Base-by-base conservation (phyloP, 129 eudicot species). In the Lonicera japonica region DNA sequence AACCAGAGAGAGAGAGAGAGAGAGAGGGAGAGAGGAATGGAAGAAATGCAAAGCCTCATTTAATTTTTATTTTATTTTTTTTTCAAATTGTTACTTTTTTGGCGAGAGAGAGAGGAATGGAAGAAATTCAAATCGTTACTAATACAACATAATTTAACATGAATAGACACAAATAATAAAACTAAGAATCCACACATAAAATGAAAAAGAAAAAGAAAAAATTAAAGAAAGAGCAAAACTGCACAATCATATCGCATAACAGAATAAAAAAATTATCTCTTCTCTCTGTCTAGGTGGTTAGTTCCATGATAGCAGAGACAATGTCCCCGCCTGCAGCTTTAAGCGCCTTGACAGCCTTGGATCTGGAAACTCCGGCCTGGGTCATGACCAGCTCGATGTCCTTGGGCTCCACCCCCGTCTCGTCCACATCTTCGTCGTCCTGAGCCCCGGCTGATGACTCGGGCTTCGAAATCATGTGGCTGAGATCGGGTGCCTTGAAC, bases 261-360 rank as follows among this genome's bases (percentile, higher is more conserved):
- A 8, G 18, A 29, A 63, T 21, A 14, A 1, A 1, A 22, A 22
- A 47, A 50, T 5, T 1, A 50, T 0, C 8, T n/a, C 20, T 1
- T 50, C 3, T 17, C 2, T 11, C 22, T 0, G 9, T 22, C 41
- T 59, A 74, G 65, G 52, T 74, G 21, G 79, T 74, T 24, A 74
- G 56, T 74, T 74, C 79, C 79, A 74, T 74, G 21, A 74, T 74
- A 12, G 79, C 79, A 55, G 79, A 74, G 60, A 68, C 79, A 19
- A 74, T 74, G 65, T 74, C 79, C 23, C 79, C 79, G 68, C 61
- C 79, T 0, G 79, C 58, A 22, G 70, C 79, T 39, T 74, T 68
- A 13, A 74, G 79, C 54, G 79, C 79, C 51, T 68, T 74, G 24
- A 74, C 79, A 20, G 79, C 79, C 72, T 62, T 68, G 0, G 79